Conservation (phyloP, 148 eudicot species). For the Spergularia bocconei region DNA sequence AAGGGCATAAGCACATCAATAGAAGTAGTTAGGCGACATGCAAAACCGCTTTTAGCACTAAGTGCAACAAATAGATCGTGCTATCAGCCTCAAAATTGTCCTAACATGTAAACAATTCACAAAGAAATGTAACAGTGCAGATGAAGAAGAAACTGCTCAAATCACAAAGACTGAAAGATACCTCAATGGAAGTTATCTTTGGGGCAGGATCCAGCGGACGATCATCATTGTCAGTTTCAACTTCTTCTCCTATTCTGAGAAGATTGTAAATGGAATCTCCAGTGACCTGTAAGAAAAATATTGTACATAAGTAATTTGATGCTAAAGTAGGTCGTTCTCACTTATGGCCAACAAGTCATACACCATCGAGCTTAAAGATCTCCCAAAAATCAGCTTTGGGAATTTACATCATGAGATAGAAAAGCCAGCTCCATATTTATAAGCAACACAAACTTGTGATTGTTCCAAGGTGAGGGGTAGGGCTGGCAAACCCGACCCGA, state of each 20-base stretch:
- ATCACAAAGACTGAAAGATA: slow-evolving; percentile 15
- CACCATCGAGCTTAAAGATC: background rate
- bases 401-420: background rate
- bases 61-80: background rate
- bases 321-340: background rate
- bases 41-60: background rate
- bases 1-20: too few relatives aligned
- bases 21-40: background rate
- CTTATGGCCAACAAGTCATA: background rate
- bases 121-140: slow-evolving; percentile 10
- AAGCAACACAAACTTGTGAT: background rate
- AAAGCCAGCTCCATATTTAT: background rate
- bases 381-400: background rate
- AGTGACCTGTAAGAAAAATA: slow-evolving; percentile 59
- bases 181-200: slow-evolving; percentile 79
- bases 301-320: background rate
- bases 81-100: background rate
- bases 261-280: slow-evolving; percentile 96
- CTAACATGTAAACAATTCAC: background rate
- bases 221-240: slow-evolving; percentile 82
- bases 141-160: slow-evolving; percentile 11
- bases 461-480: background rate
- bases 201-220: slow-evolving; percentile 88
- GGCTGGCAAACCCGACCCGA: too few relatives aligned
- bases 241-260: slow-evolving; percentile 77